Evolutionary conservation across 371 early-diverging fungal species (phyloP).

Genomic region (Lichtheimia ramosa): DNA sequence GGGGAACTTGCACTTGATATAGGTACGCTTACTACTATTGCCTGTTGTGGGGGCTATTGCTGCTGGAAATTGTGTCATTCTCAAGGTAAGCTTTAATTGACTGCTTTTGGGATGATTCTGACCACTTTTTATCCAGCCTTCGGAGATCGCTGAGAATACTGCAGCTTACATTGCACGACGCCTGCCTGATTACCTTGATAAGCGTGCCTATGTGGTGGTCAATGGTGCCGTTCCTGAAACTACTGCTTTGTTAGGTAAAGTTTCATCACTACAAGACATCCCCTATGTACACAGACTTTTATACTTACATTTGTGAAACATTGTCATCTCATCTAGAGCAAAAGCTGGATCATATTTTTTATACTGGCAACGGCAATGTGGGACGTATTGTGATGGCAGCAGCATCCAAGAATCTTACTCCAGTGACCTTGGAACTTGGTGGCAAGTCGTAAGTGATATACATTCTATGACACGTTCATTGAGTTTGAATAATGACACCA

Average conservation of each 20-base stretch:
- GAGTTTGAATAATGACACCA: neutral
- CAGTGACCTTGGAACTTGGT: slow-evolving; percentile 86
- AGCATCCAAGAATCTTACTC: slow-evolving; percentile 77
- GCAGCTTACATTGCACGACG: slow-evolving; percentile 59
- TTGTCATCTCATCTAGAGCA: slow-evolving; percentile 28
- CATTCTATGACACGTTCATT: neutral
- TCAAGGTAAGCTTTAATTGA: slow-evolving; percentile 56
- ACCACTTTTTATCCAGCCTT: slow-evolving; percentile 53
- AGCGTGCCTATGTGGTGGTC: slow-evolving; percentile 62
- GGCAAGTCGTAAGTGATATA: slow-evolving; percentile 64
- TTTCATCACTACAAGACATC: neutral
- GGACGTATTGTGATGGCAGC: slow-evolving; percentile 79
- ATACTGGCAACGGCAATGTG: slow-evolving; percentile 86
- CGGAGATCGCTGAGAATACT: slow-evolving; percentile 77
- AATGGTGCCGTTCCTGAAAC: slow-evolving; percentile 80
- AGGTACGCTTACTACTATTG: slow-evolving; percentile 59
- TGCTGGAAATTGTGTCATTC: slow-evolving; percentile 82
- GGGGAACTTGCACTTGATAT: slow-evolving; percentile 2
- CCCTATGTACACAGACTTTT: neutral
- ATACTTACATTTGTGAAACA: neutral
- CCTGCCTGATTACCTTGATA: slow-evolving; percentile 77
- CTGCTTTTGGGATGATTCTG: neutral
- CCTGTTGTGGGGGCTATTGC: slow-evolving; percentile 90
- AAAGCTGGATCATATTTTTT: slow-evolving; percentile 87
- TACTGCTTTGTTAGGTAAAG: slow-evolving; percentile 60